Base-by-base conservation (phyloP, 192 early-diverging fungal genomes). In the Backusella luteola region DNA sequence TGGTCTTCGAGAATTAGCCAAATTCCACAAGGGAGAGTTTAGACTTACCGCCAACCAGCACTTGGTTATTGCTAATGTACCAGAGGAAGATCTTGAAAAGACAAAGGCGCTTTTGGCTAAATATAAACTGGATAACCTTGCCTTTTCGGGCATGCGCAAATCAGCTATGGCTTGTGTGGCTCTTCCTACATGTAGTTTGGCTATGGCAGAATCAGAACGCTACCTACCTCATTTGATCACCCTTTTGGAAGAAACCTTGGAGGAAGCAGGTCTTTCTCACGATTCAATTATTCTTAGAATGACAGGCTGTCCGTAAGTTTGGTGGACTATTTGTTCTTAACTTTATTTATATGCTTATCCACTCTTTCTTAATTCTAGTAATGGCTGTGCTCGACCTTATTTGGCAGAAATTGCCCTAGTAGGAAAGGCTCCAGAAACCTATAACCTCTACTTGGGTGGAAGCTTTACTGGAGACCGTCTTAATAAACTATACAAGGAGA, bases 141-240 rank as follows among this genome's bases (percentile, higher is more conserved):
- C 89, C 77, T 91, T 92, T 83, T 89, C 89, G 2, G 94, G 90
- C 8, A 80, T 96, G 69, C 90, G 94, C 44, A 87, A 95, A 76
- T 91, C 95, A 84, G 92, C 93, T 6, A 97, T 97, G 95, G 94
- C 96, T 38, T 97, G 97, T 83, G 97, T 94, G 1, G 96, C 97
- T 32, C 89, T 98, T 79, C 97, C 97, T 3, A 97, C 96, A 12
- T 97, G 97, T 80, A 92, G 86, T 52, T 85, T 97, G 68, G 97
- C 97, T 21, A 96, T 98, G 94, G 97, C 97, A 73, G 97, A 98
- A 87, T 93, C 92, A 42, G 97, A 98, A 86, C 93, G 97, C 68
- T 97, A 98, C 84, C 83, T 98, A 53, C 97, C 96, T 69, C 82
- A 82, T 34, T 86, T 98, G 49, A 91, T 98, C 56, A 83, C 84